These are phyloP conservation scores for Phaffomyces antillensis DNA, from an alignment of 805 yeast species.

Conservation along the genomic window DNA sequence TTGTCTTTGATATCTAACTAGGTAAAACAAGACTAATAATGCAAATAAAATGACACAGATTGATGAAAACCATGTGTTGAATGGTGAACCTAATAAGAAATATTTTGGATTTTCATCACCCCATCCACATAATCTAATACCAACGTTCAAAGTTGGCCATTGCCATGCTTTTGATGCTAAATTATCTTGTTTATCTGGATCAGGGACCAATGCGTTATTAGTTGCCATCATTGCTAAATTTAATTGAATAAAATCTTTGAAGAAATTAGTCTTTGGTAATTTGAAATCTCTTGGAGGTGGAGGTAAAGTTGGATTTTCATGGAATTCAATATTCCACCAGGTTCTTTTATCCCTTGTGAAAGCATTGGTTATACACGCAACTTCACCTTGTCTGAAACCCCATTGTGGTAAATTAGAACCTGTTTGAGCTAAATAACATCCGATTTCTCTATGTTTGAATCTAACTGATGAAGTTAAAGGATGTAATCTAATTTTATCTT, in stretches of 20 bases:
- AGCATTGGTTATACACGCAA: slow-evolving; percentile 65
- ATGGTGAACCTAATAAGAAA: slow-evolving; percentile 69
- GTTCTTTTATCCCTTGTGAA: slow-evolving; percentile 73
- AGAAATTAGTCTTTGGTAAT: slow-evolving; percentile 68
- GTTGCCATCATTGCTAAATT: slow-evolving; percentile 87
- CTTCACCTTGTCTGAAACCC: slow-evolving; percentile 99
- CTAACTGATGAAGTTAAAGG: slow-evolving; percentile 83
- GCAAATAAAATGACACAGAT: slow-evolving; percentile 50
- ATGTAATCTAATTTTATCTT: slow-evolving; percentile 51
- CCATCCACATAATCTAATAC: slow-evolving; percentile 76
- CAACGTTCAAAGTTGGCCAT: slow-evolving; percentile 78
- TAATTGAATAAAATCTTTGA: slow-evolving; percentile 67
- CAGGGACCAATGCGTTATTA: slow-evolving; percentile 76
- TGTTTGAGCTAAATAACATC: slow-evolving; percentile 81
- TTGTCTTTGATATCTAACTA: slow-evolving; percentile 77
- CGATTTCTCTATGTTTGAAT: slow-evolving; percentile 56
- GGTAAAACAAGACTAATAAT: slow-evolving; percentile 26
- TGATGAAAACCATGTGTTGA: slow-evolving; percentile 71
- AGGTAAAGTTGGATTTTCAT: slow-evolving; percentile 52
- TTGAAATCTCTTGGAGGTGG: slow-evolving; percentile 53
- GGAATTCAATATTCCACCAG: slow-evolving; percentile 83
- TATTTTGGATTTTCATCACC: slow-evolving; percentile 49
- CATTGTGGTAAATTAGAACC: slow-evolving; percentile 83
- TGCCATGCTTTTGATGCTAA: slow-evolving; percentile 76
- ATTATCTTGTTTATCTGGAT: slow-evolving; percentile 63